Conservation (phyloP, 106 monocot genomes). For the Allium sativum region DNA sequence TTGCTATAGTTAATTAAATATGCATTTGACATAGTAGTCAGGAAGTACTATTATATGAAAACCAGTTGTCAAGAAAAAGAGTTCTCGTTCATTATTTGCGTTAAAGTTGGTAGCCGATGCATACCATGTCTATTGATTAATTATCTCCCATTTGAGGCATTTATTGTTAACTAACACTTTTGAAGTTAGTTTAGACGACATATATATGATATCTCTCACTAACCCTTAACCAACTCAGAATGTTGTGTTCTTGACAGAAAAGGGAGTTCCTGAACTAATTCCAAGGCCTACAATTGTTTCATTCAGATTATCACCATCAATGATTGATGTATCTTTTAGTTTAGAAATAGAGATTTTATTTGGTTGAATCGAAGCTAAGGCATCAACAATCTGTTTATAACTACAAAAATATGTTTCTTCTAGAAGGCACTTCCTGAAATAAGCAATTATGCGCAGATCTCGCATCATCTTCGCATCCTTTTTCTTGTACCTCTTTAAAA, state of each 20-base stretch:
- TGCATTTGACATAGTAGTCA: no score
- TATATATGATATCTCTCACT: no score
- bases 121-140: no score
- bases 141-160: no score
- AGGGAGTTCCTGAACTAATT: slow-evolving; percentile 17
- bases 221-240: slow-evolving; percentile 78
- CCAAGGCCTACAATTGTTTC: slow-evolving; percentile 52
- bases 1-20: no score
- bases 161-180: no score
- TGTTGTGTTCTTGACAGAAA: neutral
- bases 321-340: slow-evolving; percentile 24
- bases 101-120: no score
- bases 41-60: no score
- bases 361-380: slow-evolving; percentile 52
- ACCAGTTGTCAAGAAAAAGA: no score
- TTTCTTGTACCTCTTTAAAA: no score
- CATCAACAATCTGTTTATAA: slow-evolving; percentile 30
- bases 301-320: slow-evolving; percentile 36
- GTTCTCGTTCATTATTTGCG: no score
- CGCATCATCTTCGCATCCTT: slow-evolving; percentile 51
- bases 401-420: slow-evolving; percentile 20
- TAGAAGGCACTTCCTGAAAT: slow-evolving; percentile 70
- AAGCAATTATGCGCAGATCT: slow-evolving; percentile 49
- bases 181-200: no score
- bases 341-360: slow-evolving; percentile 45